Base-by-base conservation (phyloP, 805 yeast genomes). In the Lipomyces yamadae region DNA sequence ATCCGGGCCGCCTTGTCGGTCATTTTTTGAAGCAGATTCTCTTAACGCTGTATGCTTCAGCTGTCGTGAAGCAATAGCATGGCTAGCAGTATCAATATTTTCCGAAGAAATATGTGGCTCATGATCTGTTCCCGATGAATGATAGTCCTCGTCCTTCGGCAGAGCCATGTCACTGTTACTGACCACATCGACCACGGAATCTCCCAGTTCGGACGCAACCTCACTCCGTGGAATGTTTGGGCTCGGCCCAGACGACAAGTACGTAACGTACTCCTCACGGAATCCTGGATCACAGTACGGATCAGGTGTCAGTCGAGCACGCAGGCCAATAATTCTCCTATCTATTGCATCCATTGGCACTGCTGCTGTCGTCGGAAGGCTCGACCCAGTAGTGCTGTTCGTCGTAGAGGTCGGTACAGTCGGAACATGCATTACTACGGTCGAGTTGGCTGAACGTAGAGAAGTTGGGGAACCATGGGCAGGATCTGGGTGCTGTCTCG, bases 191-290 rank as follows among this genome's bases (percentile, higher is more conserved):
- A 18, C n/a, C n/a, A 42, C 48, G 4, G 48, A 42, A 42, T 42
- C 48, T 24, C n/a, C 48, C 48, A 15, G 48, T 6, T 24, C 48
- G 3, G 48, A 42, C 48, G n/a, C 24, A 7, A 18, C 48, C 7
- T 10, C 34, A 32, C 53, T 37, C 35, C 34, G 60, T 10, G 29
- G 55, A 15, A 29, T 34, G 29, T 32, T 52, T n/a, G 50, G 6
- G n/a, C 48, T 33, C 7, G 58, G 13, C 13, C 54, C 32, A 8
- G 63, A 24, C 15, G 63, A 54, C 55, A 62, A 30, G 35, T 62
- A 62, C 11, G 65, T 62, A 1, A 62, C 65, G 32, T 62, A 62
- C 11, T 62, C 65, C 8, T 62, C 65, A 35, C 30, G 32, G 35
- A 37, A 50, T 15, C 18, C 48, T 5, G 65, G 61, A 33, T 58